phyloP scores from a whole-genome alignment of 306 rosid genomes.

The Quercus berberidifolia region DNA sequence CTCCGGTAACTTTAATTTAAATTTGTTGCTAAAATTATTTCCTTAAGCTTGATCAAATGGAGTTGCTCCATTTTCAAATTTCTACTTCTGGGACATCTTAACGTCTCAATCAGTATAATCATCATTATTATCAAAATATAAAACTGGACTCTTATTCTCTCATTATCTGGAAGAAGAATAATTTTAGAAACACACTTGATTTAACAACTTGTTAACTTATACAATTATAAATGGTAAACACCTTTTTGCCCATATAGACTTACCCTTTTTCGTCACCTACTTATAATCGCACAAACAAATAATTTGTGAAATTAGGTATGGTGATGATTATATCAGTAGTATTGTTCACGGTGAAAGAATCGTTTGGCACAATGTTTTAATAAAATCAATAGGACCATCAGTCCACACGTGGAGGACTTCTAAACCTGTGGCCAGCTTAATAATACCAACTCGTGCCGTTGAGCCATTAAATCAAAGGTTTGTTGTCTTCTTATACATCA shows the following conservation, averaged over 20 bases:
- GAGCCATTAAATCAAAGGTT: slow-evolving; percentile 1
- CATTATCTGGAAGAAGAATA: too few species aligned
- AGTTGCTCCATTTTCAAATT: not conserved
- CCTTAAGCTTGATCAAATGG: not conserved
- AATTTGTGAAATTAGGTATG: too few species aligned
- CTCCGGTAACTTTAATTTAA: too few species aligned
- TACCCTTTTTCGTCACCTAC: fast-evolving
- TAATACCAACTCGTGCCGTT: not conserved
- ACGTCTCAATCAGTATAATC: not conserved
- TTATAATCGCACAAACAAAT: too few species aligned
- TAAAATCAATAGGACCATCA: not conserved
- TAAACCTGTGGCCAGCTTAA: not conserved
- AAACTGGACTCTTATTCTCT: not conserved
- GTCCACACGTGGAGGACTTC: not conserved
- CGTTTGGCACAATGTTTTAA: not conserved
- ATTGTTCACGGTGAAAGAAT: too few species aligned
- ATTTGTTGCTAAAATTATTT: not conserved
- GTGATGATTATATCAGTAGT: too few species aligned
- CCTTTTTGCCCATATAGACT: fast-evolving
- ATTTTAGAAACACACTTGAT: too few species aligned
- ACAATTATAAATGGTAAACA: too few species aligned
- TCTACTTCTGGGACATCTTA: not conserved
- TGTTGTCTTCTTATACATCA: not conserved
- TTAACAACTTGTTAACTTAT: too few species aligned
- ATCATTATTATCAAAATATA: not conserved